Conservation (phyloP, 1,139 yeast species). For the Lodderomyces pseudojiufengensis region DNA sequence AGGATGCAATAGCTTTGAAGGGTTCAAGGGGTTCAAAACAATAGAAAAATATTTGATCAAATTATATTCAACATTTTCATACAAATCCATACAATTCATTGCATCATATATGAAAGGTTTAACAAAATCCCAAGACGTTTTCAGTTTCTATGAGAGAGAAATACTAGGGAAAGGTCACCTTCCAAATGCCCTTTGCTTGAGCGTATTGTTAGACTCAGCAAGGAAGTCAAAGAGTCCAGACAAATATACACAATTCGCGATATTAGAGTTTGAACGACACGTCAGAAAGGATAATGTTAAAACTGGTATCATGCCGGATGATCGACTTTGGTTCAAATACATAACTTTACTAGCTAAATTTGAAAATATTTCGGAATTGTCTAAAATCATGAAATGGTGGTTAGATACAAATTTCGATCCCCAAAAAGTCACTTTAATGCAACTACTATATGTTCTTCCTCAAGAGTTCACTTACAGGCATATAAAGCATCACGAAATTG, state of each 20-base stretch:
- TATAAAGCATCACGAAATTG: slow-evolving; percentile 34
- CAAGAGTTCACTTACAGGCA: slow-evolving; percentile 37
- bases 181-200: slow-evolving; percentile 38
- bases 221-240: slow-evolving; percentile 8
- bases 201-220: slow-evolving; percentile 44
- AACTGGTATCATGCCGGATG: slow-evolving; percentile 39
- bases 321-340: slow-evolving; percentile 49
- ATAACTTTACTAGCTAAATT: slow-evolving; percentile 47
- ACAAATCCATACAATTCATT: slow-evolving; percentile 24
- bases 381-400: slow-evolving; percentile 57
- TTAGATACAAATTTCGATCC: slow-evolving; percentile 51
- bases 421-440: slow-evolving; percentile 29
- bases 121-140: slow-evolving; percentile 33
- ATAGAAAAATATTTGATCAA: slow-evolving; percentile 23
- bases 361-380: slow-evolving; percentile 47
- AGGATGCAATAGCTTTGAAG: background rate
- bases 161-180: slow-evolving; percentile 14
- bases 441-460: slow-evolving; percentile 39
- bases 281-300: slow-evolving; percentile 23
- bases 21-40: slow-evolving; percentile 12
- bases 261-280: slow-evolving; percentile 49
- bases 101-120: slow-evolving; percentile 48
- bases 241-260: slow-evolving; percentile 43
- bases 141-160: slow-evolving; percentile 29
- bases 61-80: slow-evolving; percentile 18